phyloP scores from a whole-genome alignment of 371 early-diverging fungal genomes.

The Mortierella sp. region DNA sequence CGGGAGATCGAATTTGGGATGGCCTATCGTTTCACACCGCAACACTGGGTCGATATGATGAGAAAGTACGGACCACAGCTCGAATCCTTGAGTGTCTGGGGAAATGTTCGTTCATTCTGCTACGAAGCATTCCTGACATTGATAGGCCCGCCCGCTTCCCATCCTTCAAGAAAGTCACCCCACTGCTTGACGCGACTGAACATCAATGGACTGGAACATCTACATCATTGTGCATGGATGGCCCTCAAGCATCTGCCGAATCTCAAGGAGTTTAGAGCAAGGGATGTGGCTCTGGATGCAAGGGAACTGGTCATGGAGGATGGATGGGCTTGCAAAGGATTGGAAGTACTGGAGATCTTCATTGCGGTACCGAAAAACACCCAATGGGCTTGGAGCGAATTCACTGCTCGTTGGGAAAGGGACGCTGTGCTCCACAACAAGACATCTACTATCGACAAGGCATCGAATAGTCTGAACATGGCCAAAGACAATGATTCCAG shows the following conservation, averaged over 20 bases:
- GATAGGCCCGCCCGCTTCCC: conserved; percentile 11
- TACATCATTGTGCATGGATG: not conserved
- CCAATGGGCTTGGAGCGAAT: not conserved
- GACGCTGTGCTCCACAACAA: no score
- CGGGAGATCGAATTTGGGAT: conserved; percentile 16
- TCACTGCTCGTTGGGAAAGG: not conserved
- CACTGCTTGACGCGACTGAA: conserved; percentile 16
- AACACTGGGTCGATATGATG: conserved; percentile 13
- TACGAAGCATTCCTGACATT: not conserved
- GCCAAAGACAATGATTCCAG: not conserved
- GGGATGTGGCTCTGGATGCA: conserved; percentile 21
- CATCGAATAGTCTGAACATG: no score
- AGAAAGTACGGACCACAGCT: conserved; percentile 11
- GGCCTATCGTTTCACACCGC: not conserved
- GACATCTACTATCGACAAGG: no score
- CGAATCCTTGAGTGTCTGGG: conserved; percentile 14
- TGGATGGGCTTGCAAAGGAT: conserved; percentile 23
- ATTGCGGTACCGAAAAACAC: conserved; percentile 10
- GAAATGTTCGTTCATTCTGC: not conserved
- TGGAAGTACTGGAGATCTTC: conserved; percentile 21
- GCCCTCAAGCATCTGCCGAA: conserved; percentile 11
- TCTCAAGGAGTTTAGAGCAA: conserved; percentile 17
- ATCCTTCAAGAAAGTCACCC: not conserved
- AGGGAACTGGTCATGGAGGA: conserved; percentile 5
- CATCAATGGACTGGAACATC: conserved; percentile 6